These are phyloP conservation scores for Fusarium mangiferae DNA, from an alignment of 2,329 filamentous ascomycete species.

Conservation along the genomic window DNA sequence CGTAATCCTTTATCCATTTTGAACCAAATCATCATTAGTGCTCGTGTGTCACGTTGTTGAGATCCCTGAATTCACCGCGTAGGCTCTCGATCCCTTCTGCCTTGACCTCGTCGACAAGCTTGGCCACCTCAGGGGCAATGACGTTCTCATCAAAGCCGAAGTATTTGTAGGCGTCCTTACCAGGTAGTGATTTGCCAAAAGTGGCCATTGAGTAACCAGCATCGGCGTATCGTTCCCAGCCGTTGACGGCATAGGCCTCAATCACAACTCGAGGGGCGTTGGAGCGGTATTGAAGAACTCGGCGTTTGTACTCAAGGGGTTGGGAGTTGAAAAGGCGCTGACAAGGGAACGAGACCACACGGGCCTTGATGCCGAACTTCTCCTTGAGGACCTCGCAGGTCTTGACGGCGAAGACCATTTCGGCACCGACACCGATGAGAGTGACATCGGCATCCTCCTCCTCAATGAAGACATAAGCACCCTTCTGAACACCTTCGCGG, in stretches of 20 bases:
- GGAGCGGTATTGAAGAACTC: constrained; percentile 55
- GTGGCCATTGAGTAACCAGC: constrained; percentile 63
- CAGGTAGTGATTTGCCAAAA: constrained; percentile 67
- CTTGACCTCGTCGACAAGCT: constrained; percentile 45
- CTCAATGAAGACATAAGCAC: constrained; percentile 59
- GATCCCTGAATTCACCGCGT: constrained; percentile 47
- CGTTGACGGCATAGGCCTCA: constrained; percentile 67
- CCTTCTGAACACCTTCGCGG: constrained; percentile 55
- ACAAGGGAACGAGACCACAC: constrained; percentile 58
- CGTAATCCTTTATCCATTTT: constrained; percentile 1
- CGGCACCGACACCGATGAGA: constrained; percentile 53
- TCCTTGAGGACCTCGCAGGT: constrained; percentile 52
- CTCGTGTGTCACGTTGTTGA: constrained; percentile 41
- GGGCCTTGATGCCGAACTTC: constrained; percentile 50
- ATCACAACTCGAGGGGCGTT: constrained; percentile 65
- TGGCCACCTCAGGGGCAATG: constrained; percentile 50
- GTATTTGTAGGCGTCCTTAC: constrained; percentile 63
- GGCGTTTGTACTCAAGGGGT: constrained; percentile 55
- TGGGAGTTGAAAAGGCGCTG: constrained; percentile 57
- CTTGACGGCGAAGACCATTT: constrained; percentile 49
- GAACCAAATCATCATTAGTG: constrained; percentile 21
- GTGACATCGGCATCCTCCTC: constrained; percentile 56
- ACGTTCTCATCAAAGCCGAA: constrained; percentile 64
- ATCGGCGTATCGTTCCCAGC: constrained; percentile 70
- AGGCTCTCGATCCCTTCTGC: constrained; percentile 46